Evolutionary conservation across 2,329 filamentous ascomycete species (phyloP).

Genomic region (Zymoseptoria pseudotritici): DNA sequence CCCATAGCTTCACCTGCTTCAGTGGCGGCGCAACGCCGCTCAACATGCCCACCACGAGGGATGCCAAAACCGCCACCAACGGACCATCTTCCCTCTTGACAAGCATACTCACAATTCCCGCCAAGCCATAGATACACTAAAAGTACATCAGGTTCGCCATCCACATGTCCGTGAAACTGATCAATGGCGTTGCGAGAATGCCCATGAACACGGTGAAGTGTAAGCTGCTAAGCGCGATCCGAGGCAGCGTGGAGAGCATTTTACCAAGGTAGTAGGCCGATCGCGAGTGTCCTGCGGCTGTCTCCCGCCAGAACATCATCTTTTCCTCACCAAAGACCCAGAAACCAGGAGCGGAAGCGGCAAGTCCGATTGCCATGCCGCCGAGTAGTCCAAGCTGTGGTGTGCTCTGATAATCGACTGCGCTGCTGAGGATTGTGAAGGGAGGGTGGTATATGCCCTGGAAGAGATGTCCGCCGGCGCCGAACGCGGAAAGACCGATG

Average conservation of each 20-base stretch:
- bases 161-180: constrained; percentile 45
- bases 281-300: constrained; percentile 50
- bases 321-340: constrained; percentile 52
- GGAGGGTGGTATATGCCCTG: constrained; percentile 45
- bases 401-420: constrained; percentile 45
- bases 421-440: constrained; percentile 46
- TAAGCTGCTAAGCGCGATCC: constrained; percentile 45
- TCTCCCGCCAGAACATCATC: constrained; percentile 48
- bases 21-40: constrained; percentile 48
- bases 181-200: constrained; percentile 44
- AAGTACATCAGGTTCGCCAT: constrained; percentile 49
- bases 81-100: constrained; percentile 51
- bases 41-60: constrained; percentile 48
- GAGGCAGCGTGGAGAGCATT: constrained; percentile 44
- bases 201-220: constrained; percentile 50
- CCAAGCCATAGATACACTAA: constrained; percentile 52
- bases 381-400: constrained; percentile 48
- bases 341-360: constrained; percentile 49
- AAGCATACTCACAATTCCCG: constrained; percentile 47
- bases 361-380: constrained; percentile 50
- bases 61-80: constrained; percentile 48
- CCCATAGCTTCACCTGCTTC: constrained; percentile 43
- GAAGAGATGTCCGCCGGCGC: constrained; percentile 47
- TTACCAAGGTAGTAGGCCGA: constrained; percentile 53
- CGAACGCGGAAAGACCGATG: constrained; percentile 48